Evolutionary conservation across 345 rosid genomes (phyloP).

Genomic region (Citrus trifoliata): DNA sequence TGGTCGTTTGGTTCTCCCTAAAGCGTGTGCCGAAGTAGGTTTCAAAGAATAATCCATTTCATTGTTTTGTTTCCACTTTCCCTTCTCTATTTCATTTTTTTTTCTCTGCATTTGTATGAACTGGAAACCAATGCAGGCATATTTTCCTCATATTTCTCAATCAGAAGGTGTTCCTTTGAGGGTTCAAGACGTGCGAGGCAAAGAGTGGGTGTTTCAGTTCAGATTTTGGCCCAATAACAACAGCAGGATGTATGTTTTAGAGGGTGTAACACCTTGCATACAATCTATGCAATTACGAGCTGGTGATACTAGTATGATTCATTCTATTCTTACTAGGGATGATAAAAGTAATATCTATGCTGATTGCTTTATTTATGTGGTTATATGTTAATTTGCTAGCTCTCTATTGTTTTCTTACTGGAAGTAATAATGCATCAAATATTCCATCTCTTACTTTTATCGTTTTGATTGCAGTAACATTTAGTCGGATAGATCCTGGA

Average conservation of each 20-base stretch:
- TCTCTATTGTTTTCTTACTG: not conserved
- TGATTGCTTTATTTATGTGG: not conserved
- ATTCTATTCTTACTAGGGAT: constrained; percentile 2
- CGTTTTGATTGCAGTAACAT: constrained; percentile 50
- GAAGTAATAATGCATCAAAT: not conserved
- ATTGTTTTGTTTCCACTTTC: not conserved
- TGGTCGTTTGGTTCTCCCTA: constrained; percentile 93
- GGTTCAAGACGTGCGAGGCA: constrained; percentile 84
- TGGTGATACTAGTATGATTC: constrained; percentile 76
- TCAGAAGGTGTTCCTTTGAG: constrained; percentile 86
- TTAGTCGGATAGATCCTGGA: constrained; percentile 82
- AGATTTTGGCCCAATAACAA: constrained; percentile 99
- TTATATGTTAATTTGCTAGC: not conserved
- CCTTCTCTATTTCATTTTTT: not conserved
- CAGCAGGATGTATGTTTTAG: constrained; percentile 96
- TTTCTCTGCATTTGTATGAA: constrained; percentile 18
- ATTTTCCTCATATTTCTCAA: constrained; percentile 87
- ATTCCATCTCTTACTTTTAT: constrained; percentile 5
- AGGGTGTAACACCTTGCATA: constrained; percentile 97
- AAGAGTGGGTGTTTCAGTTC: constrained; percentile 96
- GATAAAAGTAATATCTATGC: not conserved
- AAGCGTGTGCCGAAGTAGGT: constrained; percentile 97
- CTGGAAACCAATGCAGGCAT: constrained; percentile 57
- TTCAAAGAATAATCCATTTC: constrained; percentile 9
- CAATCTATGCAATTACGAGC: constrained; percentile 88